A percentile compares a stretch with the other conserved stretches of the same genome.
These are phyloP conservation scores for Cyclotella atomus DNA, from an alignment of 108 stramenopile species.

Conservation along the genomic window DNA sequence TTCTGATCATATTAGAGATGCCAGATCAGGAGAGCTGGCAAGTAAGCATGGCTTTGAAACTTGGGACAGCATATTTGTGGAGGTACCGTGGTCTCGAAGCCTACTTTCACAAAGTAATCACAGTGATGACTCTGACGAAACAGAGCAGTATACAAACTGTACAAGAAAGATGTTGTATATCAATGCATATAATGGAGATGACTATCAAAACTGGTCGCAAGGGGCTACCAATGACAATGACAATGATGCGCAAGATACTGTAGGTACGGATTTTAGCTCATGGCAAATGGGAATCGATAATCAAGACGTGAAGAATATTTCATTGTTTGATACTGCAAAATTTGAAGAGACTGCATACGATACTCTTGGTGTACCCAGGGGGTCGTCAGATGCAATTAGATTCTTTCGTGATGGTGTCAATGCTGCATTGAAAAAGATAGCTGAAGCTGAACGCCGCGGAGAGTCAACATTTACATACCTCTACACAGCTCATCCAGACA, in stretches of 20 bases:
- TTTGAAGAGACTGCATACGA: constrained; percentile 42
- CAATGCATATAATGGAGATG: constrained; percentile 50
- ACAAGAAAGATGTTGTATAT: constrained; percentile 36
- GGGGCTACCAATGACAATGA: constrained; percentile 1
- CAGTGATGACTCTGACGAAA: neutral
- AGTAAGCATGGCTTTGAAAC: constrained; percentile 23
- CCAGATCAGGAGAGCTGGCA: constrained; percentile 26
- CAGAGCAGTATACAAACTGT: neutral
- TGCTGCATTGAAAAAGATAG: constrained; percentile 20
- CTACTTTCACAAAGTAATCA: too few relatives aligned
- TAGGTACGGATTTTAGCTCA: constrained; percentile 34
- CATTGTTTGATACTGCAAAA: constrained; percentile 38
- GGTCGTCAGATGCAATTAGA: constrained; percentile 28
- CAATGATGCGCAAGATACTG: too few relatives aligned
- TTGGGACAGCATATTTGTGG: constrained; percentile 41
- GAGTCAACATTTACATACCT: constrained; percentile 33
- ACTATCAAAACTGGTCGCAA: constrained; percentile 46
- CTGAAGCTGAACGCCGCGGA: constrained; percentile 21
- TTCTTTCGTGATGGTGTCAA: constrained; percentile 34
- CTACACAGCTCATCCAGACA: constrained; percentile 48
- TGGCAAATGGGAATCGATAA: constrained; percentile 33
- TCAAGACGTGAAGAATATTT: neutral
- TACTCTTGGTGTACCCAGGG: constrained; percentile 33
- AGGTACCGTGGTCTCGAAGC: constrained; percentile 34
- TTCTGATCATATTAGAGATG: constrained; percentile 30